These are phyloP conservation scores for Pseudogymnoascus sp. DNA, from an alignment of 2,329 filamentous ascomycete genomes.

Conservation along the genomic window DNA sequence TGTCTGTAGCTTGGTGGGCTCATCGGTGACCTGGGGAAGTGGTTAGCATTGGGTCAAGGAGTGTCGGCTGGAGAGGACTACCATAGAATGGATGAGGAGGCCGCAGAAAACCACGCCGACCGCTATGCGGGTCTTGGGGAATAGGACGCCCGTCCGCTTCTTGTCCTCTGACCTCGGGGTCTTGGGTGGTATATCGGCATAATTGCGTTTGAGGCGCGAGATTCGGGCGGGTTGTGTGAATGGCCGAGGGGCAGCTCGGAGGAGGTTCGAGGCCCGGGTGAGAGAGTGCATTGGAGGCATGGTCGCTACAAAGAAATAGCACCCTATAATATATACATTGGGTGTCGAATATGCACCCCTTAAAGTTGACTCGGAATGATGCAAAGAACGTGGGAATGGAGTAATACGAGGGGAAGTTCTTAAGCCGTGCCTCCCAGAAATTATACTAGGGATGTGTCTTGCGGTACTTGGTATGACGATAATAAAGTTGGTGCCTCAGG, in stretches of 20 bases:
- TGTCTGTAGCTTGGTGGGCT: conserved; percentile 43
- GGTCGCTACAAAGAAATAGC: neutral
- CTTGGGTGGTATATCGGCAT: conserved; percentile 13
- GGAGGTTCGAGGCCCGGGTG: neutral
- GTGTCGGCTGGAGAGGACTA: conserved; percentile 21
- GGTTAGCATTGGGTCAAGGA: conserved; percentile 17
- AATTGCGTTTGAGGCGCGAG: conserved; percentile 20
- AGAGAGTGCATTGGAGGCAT: conserved; percentile 8
- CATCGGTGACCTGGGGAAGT: conserved; percentile 24
- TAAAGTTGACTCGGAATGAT: neutral
- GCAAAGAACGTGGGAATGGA: neutral
- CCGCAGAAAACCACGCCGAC: conserved; percentile 42
- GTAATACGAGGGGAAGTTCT: neutral
- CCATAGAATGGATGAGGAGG: conserved; percentile 44
- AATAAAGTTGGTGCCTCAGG: neutral
- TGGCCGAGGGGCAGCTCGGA: conserved; percentile 5
- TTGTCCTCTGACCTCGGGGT: conserved; percentile 10
- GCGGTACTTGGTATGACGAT: neutral
- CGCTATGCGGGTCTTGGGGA: conserved; percentile 40
- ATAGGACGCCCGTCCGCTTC: conserved; percentile 28
- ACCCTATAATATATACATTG: conserved; percentile 7
- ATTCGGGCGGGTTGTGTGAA: neutral
- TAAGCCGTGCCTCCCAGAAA: neutral
- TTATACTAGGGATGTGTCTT: neutral
- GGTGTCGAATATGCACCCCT: neutral